Evolutionary conservation across 2,329 filamentous ascomycete genomes (phyloP).

Genomic region (Karstenula rhodostoma): DNA sequence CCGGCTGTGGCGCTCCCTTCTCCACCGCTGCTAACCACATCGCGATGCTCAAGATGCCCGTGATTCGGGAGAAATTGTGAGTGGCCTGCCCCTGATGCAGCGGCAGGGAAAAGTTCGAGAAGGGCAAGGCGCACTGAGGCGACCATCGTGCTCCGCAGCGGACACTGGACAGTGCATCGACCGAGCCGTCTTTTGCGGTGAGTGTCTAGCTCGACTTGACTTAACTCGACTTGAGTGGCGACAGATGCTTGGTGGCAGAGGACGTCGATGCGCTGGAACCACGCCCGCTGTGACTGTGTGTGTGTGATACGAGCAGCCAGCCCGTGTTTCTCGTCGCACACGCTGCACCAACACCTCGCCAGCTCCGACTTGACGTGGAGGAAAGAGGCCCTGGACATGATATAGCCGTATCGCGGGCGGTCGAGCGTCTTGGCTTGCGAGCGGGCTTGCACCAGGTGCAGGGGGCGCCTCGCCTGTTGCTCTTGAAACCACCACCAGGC

Average conservation of each 20-base stretch:
- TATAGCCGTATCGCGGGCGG: not conserved
- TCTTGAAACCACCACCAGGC: slow-evolving; percentile 33
- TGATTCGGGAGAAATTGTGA: slow-evolving; percentile 16
- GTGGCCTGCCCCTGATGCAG: slow-evolving; percentile 14
- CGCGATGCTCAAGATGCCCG: not conserved
- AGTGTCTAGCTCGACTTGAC: not conserved
- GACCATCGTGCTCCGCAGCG: not conserved
- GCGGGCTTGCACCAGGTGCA: not conserved
- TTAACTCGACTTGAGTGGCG: not conserved
- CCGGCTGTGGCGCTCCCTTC: slow-evolving; percentile 12
- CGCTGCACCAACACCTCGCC: not conserved
- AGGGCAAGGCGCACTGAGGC: not conserved
- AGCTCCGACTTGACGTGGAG: slow-evolving; percentile 1
- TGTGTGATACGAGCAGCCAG: not conserved
- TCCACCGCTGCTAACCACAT: slow-evolving; percentile 11
- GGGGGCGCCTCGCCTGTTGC: slow-evolving; percentile 26
- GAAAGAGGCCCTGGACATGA: not conserved
- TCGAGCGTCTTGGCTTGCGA: not conserved
- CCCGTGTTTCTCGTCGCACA: not conserved
- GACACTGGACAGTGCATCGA: slow-evolving; percentile 1
- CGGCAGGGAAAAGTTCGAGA: not conserved
- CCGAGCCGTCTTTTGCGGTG: slow-evolving; percentile 11
- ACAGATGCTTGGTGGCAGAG: not conserved
- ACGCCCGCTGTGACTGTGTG: not conserved
- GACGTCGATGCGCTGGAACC: not conserved